Conservation (phyloP, 139 green algal genomes). For the Deuterostichococcus epilithicus region DNA sequence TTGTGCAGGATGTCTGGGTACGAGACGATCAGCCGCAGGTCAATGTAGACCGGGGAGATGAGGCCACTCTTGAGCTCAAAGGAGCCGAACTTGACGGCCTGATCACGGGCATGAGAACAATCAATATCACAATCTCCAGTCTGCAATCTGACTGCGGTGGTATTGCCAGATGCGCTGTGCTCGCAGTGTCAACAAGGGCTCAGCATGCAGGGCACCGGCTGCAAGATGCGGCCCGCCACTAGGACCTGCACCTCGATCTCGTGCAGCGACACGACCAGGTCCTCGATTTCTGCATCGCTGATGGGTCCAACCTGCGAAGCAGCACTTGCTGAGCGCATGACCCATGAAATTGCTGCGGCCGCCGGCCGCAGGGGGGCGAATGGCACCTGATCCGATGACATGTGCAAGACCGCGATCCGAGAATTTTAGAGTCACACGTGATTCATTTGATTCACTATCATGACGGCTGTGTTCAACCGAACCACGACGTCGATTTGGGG, state of each 20-base stretch:
- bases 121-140: not conserved
- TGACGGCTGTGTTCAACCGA: no score
- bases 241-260: conserved; percentile 71
- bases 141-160: not conserved
- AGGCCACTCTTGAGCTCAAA: conserved; percentile 99
- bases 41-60: conserved; percentile 95
- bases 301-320: conserved; percentile 38
- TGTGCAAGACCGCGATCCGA: no score
- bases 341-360: no score
- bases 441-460: no score
- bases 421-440: no score
- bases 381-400: no score
- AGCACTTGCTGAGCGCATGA: not conserved
- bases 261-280: conserved; percentile 85
- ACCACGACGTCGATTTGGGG: no score
- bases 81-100: conserved; percentile 98
- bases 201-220: not conserved
- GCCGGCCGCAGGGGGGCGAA: no score
- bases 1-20: conserved; percentile 91
- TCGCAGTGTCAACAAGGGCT: not conserved
- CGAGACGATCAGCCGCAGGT: conserved; percentile 97
- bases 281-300: conserved; percentile 71
- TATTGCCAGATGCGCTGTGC: not conserved
- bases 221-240: not conserved
- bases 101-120: conserved; percentile 10